Conservation (phyloP, 2,329 filamentous ascomycete genomes). For the Venturia carpophila region DNA sequence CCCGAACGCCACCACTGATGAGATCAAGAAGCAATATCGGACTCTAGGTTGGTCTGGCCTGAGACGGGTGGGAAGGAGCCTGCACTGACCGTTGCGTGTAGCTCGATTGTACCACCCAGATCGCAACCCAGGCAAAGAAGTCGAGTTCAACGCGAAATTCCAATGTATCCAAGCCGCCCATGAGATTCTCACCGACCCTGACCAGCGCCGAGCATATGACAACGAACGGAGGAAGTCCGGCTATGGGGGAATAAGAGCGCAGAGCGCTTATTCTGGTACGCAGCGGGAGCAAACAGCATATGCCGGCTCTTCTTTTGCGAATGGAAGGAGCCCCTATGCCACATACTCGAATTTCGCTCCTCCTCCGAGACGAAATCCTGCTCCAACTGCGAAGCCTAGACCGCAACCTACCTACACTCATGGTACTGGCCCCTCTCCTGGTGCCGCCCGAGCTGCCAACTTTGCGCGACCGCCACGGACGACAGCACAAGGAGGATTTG, state of each 20-base stretch:
- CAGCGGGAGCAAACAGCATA: conserved; percentile 12
- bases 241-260: conserved; percentile 12
- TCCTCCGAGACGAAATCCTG: conserved; percentile 13
- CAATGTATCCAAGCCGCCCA: conserved; percentile 80
- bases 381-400: conserved; percentile 1
- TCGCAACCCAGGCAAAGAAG: conserved; percentile 74
- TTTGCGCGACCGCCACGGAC: conserved; percentile 22
- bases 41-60: conserved; percentile 58
- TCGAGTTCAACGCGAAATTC: conserved; percentile 73
- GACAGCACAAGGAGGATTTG: conserved; percentile 13
- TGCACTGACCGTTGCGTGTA: conserved; percentile 17
- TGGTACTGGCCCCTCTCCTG: neutral
- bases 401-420: neutral
- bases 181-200: conserved; percentile 60
- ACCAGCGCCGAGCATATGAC: conserved; percentile 54
- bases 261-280: neutral
- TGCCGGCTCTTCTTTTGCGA: neutral
- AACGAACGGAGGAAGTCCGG: conserved; percentile 45
- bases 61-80: conserved; percentile 19
- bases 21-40: conserved; percentile 80
- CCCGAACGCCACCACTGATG: conserved; percentile 58
- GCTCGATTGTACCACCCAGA: conserved; percentile 63
- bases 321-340: conserved; percentile 13
- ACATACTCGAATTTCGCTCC: conserved; percentile 17
- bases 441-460: conserved; percentile 25